A percentile compares a stretch with the other conserved stretches of the same genome.
Conservation (phyloP, 768 basidiomycete species). For the Russula dissimulans region DNA sequence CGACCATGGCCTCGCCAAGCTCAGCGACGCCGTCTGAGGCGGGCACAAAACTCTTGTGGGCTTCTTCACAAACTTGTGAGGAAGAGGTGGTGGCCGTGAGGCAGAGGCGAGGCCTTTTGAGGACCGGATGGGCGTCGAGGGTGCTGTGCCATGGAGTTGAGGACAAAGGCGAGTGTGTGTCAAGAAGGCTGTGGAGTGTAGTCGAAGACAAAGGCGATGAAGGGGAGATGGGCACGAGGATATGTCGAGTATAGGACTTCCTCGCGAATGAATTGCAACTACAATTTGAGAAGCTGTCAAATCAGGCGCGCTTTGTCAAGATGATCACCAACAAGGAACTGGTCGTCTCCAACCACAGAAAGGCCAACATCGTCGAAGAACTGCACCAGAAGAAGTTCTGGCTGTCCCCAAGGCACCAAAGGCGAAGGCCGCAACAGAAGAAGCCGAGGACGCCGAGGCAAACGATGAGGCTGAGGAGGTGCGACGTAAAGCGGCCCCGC, state of each 20-base stretch:
- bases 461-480: slow-evolving; percentile 46
- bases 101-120: no score
- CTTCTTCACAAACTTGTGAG: no score
- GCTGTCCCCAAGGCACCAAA: slow-evolving; percentile 73
- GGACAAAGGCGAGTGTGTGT: no score
- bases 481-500: slow-evolving; percentile 30
- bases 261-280: slow-evolving; percentile 74
- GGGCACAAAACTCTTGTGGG: no score
- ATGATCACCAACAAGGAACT: slow-evolving; percentile 89
- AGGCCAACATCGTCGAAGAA: slow-evolving; percentile 75
- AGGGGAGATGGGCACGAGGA: no score
- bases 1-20: no score
- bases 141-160: no score
- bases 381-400: slow-evolving; percentile 77
- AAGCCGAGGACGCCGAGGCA: slow-evolving; percentile 48
- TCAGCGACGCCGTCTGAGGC: no score
- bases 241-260: slow-evolving; percentile 79
- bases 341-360: slow-evolving; percentile 78
- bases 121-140: no score
- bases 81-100: no score
- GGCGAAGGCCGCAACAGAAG: slow-evolving; percentile 59
- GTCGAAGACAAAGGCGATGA: no score
- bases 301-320: slow-evolving; percentile 93
- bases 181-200: no score
- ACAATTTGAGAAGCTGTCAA: slow-evolving; percentile 76